A percentile compares a stretch with the other conserved stretches of the same genome.
phyloP scores from a whole-genome alignment of 805 yeast species.

The Myxozyma vanderwaltii region DNA sequence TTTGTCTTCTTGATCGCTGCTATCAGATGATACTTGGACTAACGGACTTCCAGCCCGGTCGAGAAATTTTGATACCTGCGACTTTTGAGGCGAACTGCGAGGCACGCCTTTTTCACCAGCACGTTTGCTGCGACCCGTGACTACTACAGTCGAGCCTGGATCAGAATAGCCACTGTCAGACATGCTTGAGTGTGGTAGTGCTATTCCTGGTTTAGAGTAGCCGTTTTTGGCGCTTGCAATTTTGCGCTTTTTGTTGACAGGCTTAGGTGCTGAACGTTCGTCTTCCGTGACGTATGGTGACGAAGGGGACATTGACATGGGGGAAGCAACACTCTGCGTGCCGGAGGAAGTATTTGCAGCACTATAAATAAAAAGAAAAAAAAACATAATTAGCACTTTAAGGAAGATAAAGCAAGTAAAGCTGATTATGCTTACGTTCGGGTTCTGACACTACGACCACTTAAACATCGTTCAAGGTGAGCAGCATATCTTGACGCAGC shows the following conservation, averaged over 20 bases:
- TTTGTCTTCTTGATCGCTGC: background rate
- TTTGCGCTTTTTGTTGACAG: constrained; percentile 19
- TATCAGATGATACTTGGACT: background rate
- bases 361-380: constrained; percentile 4
- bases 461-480: constrained; percentile 86
- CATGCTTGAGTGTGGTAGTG: background rate
- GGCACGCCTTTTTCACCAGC: constrained; percentile 20
- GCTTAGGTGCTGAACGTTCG: constrained; percentile 21
- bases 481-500: constrained; percentile 93
- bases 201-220: constrained; percentile 5
- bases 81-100: constrained; percentile 13
- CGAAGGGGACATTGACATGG: constrained; percentile 32
- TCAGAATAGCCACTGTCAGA: constrained; percentile 12
- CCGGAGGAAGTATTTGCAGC: constrained; percentile 19
- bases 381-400: too few species aligned
- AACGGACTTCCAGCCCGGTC: constrained; percentile 25
- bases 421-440: constrained; percentile 21
- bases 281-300: constrained; percentile 34
- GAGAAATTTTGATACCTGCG: constrained; percentile 27
- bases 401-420: too few species aligned
- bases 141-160: constrained; percentile 1
- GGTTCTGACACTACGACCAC: constrained; percentile 53
- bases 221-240: constrained; percentile 10
- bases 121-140: constrained; percentile 1
- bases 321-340: constrained; percentile 22